Conservation (phyloP, 306 rosid genomes). For the Begonia fuchsioides region DNA sequence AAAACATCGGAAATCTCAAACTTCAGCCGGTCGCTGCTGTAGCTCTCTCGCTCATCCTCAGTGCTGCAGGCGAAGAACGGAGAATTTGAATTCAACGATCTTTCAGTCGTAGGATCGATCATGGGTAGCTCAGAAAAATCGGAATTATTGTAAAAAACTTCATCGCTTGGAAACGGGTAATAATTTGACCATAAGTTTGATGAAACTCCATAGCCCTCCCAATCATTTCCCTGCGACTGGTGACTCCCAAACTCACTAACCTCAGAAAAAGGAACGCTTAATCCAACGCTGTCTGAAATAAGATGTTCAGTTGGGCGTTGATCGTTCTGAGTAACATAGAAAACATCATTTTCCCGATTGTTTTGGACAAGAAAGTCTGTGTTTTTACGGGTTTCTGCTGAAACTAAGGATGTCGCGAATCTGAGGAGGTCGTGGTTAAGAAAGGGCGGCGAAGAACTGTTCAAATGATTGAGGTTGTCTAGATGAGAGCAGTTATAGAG, state of each 20-base stretch:
- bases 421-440: conserved; percentile 49
- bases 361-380: conserved; percentile 12
- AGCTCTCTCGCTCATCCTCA: conserved; percentile 82
- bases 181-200: conserved; percentile 13
- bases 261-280: not conserved
- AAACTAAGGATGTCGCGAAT: conserved; percentile 54
- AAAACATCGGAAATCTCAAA: conserved; percentile 51
- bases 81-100: conserved; percentile 55
- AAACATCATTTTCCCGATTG: conserved; percentile 10
- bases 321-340: not conserved
- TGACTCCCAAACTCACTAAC: conserved; percentile 21
- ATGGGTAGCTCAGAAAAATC: too few relatives aligned
- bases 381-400: conserved; percentile 20
- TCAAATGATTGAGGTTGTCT: conserved; percentile 8
- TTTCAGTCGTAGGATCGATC: too few relatives aligned
- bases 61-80: conserved; percentile 30
- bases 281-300: too few relatives aligned
- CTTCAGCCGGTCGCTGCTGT: conserved; percentile 40
- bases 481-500: conserved; percentile 19
- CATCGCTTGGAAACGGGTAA: conserved; percentile 2
- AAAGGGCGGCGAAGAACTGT: conserved; percentile 8
- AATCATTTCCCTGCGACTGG: conserved; percentile 20
- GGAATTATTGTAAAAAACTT: too few relatives aligned
- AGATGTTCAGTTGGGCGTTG: too few relatives aligned
- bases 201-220: conserved; percentile 21